Evolutionary conservation across 306 rosid genomes (phyloP).

Genomic region (Mimosa bimucronata): DNA sequence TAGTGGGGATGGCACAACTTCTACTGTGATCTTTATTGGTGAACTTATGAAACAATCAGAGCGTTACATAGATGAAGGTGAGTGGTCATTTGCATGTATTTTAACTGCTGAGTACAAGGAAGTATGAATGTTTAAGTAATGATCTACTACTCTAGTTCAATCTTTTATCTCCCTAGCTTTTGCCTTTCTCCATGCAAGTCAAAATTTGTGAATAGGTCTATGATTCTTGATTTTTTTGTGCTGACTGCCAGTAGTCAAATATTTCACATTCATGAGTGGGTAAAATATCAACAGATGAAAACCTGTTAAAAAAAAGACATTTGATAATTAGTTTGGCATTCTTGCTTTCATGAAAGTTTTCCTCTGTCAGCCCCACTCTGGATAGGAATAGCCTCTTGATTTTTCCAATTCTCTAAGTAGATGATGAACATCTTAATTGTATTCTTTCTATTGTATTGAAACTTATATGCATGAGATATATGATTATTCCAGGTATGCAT

Average conservation of each 20-base stretch:
- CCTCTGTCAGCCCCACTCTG: not conserved
- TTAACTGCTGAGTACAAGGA: not conserved
- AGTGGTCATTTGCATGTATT: constrained; percentile 24
- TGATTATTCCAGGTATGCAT: constrained; percentile 81
- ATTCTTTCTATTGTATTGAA: not conserved
- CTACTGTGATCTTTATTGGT: constrained; percentile 92
- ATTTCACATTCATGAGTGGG: not conserved
- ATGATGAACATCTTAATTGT: constrained; percentile 4
- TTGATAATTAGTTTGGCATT: not conserved
- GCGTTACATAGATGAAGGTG: constrained; percentile 90
- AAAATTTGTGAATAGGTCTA: not conserved
- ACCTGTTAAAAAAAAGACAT: not conserved
- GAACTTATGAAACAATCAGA: constrained; percentile 98
- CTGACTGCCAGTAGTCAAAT: not conserved
- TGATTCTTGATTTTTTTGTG: not conserved
- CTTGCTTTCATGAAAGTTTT: constrained; percentile 5
- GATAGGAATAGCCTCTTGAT: not conserved
- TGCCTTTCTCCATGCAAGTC: not conserved
- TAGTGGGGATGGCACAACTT: constrained; percentile 96
- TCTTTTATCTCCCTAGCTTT: not conserved
- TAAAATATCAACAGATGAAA: constrained; percentile 6
- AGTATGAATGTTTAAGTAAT: not conserved
- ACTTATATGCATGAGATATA: not conserved
- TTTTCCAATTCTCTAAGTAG: not conserved
- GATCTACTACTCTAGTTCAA: not conserved